A percentile compares a stretch with the other conserved stretches of the same genome.
phyloP scores from a whole-genome alignment of 345 rosid species.

The Citrus mangshanensis region DNA sequence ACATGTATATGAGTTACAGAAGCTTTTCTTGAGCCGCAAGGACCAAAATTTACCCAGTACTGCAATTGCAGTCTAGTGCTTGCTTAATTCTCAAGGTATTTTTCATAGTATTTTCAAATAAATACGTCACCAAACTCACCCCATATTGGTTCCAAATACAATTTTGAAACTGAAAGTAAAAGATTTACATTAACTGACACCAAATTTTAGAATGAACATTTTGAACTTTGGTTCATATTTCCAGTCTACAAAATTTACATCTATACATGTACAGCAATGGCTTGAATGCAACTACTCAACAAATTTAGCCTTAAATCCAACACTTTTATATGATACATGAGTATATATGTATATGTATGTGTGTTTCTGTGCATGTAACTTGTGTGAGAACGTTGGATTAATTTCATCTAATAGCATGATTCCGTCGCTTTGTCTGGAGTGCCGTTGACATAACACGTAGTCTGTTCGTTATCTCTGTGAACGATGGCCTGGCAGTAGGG shows the following conservation, averaged over 20 bases:
- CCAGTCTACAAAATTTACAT: not conserved
- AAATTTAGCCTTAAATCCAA: not conserved
- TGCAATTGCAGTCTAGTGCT: too few relatives aligned
- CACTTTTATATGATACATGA: not conserved
- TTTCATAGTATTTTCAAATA: too few relatives aligned
- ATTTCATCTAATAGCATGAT: slow-evolving; percentile 19
- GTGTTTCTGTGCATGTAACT: not conserved
- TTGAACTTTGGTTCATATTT: not conserved
- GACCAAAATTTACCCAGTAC: too few relatives aligned
- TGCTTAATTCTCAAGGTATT: too few relatives aligned
- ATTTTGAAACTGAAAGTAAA: too few relatives aligned
- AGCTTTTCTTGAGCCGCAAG: too few relatives aligned
- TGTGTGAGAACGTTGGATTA: not conserved
- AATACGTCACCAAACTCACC: too few relatives aligned
- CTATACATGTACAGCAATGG: not conserved
- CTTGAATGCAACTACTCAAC: not conserved
- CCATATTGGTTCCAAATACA: too few relatives aligned
- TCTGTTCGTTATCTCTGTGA: slow-evolving; percentile 68
- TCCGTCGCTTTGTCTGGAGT: slow-evolving; percentile 48
- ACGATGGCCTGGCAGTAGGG: slow-evolving; percentile 67
- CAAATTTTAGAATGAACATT: too few relatives aligned
- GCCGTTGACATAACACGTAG: slow-evolving; percentile 52
- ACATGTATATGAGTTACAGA: too few relatives aligned
- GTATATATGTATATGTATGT: not conserved
- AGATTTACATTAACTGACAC: too few relatives aligned